Evolutionary conservation across 768 basidiomycete species (phyloP).

Genomic region (Lanmaoa pseudosensibilis): DNA sequence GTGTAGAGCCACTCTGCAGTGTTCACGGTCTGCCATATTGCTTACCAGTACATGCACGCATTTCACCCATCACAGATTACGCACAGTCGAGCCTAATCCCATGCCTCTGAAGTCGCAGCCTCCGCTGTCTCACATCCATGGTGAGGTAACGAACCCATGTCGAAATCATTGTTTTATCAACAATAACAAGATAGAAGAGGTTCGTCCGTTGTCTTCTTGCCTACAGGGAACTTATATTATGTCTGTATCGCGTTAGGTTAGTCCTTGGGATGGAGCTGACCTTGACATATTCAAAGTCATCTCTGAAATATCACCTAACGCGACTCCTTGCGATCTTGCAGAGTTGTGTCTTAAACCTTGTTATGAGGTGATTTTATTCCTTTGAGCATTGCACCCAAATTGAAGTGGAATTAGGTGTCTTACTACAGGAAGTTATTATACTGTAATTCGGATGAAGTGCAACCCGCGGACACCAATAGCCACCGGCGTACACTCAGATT

Average conservation of each 20-base stretch:
- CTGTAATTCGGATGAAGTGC: not conserved
- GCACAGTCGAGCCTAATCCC: constrained; percentile 25
- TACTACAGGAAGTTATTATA: constrained; percentile 20
- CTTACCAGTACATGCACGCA: constrained; percentile 2
- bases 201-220: constrained; percentile 5
- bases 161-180: constrained; percentile 30
- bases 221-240: not conserved
- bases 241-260: constrained; percentile 11
- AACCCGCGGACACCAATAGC: not conserved
- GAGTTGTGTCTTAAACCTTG: constrained; percentile 58
- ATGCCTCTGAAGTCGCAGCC: constrained; percentile 8
- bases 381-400: not conserved
- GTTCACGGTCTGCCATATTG: constrained; percentile 43
- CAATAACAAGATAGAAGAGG: constrained; percentile 9
- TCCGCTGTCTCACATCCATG: not conserved
- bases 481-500: constrained; percentile 17
- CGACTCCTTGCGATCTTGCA: constrained; percentile 54
- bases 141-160: constrained; percentile 23
- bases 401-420: constrained; percentile 23
- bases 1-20: constrained; percentile 49
- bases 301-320: constrained; percentile 45
- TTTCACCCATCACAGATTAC: constrained; percentile 17
- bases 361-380: constrained; percentile 44
- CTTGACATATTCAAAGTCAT: constrained; percentile 40
- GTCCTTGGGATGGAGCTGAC: constrained; percentile 42